Conservation (phyloP, 2,329 filamentous ascomycete species). For the Calonectria ilicicola region DNA sequence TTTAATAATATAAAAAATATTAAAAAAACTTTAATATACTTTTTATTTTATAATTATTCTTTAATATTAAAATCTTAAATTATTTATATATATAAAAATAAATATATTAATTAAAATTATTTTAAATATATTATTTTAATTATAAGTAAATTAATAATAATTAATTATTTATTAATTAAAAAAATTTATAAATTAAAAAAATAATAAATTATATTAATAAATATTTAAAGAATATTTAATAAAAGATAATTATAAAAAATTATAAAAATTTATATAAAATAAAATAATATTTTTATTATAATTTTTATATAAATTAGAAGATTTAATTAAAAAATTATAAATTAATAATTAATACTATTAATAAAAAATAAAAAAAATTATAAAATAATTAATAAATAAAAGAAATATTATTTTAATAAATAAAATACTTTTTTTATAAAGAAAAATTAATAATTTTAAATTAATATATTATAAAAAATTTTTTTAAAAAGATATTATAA, state of each 20-base stretch:
- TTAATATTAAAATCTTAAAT: not conserved
- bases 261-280: not conserved
- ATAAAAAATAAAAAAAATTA: constrained; percentile 5
- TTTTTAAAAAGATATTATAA: not conserved
- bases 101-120: not conserved
- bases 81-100: not conserved
- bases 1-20: not conserved
- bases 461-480: not conserved
- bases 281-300: constrained; percentile 9
- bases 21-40: not conserved
- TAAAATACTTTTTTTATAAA: not conserved
- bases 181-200: not conserved
- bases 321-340: not conserved
- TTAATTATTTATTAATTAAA: not conserved
- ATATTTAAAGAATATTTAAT: not conserved
- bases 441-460: not conserved
- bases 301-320: not conserved
- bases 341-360: not conserved
- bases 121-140: not conserved
- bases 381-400: not conserved
- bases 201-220: not conserved
- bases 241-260: not conserved
- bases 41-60: constrained; percentile 16
- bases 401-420: not conserved
- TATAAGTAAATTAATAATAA: not conserved